Base-by-base conservation (phyloP, 176 grass and related monocot species). In the Tillandsia leiboldiana region DNA sequence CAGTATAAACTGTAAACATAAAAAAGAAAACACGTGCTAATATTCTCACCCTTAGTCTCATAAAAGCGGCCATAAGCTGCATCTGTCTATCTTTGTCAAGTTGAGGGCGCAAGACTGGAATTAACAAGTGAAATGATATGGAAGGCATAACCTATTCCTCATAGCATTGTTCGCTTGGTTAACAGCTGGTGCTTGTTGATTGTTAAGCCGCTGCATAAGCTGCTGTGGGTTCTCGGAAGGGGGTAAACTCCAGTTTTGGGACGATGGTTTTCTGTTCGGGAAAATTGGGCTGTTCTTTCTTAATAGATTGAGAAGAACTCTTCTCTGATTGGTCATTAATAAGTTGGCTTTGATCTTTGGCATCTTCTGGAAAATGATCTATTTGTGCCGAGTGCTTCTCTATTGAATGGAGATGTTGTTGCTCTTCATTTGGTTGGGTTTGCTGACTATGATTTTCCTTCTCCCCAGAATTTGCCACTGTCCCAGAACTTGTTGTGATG, bases 61-160 rank as follows among this genome's bases (percentile, higher is more conserved):
- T 56, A 74, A 97, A 97, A 81, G 90, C 81, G 72, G 89, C 71
- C 79, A 83, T 79, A 72, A 97, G 82, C 79, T 97, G 82, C 84
- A 92, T 92, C 70, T 88, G 83, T 83, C 22, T 87, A 64, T 92
- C 86, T 74, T 97, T 92, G 72, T 97, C 89, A 27, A 97, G 84
- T 67, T 92, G 73, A 66, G 77, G 94, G n/a, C 87, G 83, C 77
- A 97, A 81, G 69, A 97, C 90, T 10, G 89, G 94, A 50, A 97
- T 87, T 77, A 97, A 74, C 94, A 92, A 83, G 56, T 97, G 86
- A 73, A 97, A 97, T 76, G 94, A 74, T 75, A 97, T 91, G 51
- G 88, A 79, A 17, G 94, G 87, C 54, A 51, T 62, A 78, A 69
- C 23, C 82, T 92, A 58, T 53, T 62, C 64, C 48, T 80, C 73